A percentile compares a stretch with the other conserved stretches of the same genome.
Conservation (phyloP, 2,329 filamentous ascomycete species). For the Curvularia hawaiiensis region DNA sequence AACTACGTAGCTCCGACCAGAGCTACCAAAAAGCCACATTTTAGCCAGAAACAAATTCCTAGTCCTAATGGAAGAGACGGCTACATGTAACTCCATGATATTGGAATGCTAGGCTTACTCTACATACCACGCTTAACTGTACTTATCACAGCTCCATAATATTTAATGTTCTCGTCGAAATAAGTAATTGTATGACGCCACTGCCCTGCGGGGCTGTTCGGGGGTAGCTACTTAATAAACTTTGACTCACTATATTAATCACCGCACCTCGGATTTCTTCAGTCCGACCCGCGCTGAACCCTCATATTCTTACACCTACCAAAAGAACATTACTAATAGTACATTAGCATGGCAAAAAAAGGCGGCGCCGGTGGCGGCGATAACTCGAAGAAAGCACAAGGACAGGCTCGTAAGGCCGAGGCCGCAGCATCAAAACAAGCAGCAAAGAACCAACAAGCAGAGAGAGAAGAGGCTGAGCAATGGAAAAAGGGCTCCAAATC, state of each 20-base stretch:
- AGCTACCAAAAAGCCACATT: too few species aligned
- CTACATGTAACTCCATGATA: too few species aligned
- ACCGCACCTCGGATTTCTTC: neutral
- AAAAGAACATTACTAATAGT: neutral
- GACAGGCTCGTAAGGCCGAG: slow-evolving; percentile 92
- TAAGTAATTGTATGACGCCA: too few species aligned
- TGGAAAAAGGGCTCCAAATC: slow-evolving; percentile 89
- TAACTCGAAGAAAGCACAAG: slow-evolving; percentile 80
- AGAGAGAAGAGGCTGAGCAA: slow-evolving; percentile 71
- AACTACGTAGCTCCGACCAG: too few species aligned
- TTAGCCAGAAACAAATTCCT: too few species aligned
- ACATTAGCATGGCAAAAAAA: slow-evolving; percentile 54
- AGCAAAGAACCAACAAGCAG: slow-evolving; percentile 68
- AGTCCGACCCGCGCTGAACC: neutral
- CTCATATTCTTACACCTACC: neutral
- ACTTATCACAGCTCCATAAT: too few species aligned
- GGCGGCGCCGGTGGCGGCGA: slow-evolving; percentile 68
- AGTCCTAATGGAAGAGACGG: too few species aligned
- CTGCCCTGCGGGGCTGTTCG: too few species aligned
- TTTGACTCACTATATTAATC: slow-evolving; percentile 21
- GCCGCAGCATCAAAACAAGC: slow-evolving; percentile 81
- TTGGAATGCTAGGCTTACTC: too few species aligned
- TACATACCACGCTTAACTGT: too few species aligned
- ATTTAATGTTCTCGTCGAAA: too few species aligned
- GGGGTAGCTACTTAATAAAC: slow-evolving; percentile 14